phyloP scores from a whole-genome alignment of 495 filamentous ascomycete species.

The Astrocystis sublimbata region DNA sequence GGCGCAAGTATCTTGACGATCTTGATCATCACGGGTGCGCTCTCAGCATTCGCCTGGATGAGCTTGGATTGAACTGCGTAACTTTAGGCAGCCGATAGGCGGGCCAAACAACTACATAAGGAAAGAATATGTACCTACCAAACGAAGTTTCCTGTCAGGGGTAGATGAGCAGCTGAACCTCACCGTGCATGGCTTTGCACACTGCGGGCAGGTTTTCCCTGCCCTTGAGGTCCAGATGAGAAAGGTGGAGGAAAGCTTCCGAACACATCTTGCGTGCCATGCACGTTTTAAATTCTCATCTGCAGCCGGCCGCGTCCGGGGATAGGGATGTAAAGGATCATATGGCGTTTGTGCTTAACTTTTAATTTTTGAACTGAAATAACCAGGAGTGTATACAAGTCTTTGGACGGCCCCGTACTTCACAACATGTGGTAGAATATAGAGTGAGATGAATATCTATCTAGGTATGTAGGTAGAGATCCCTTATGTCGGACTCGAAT shows the following conservation, averaged over 20 bases:
- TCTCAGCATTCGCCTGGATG: slow-evolving; percentile 51
- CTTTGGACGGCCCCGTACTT: background rate
- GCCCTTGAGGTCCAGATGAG: background rate
- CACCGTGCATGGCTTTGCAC: background rate
- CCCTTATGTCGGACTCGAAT: too few relatives aligned
- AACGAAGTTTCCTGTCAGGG: background rate
- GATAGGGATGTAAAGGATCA: slow-evolving; percentile 10
- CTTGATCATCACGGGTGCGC: slow-evolving; percentile 37
- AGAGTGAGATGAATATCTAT: too few relatives aligned
- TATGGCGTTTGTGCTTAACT: slow-evolving; percentile 8
- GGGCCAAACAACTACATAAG: background rate
- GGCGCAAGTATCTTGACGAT: slow-evolving; percentile 67
- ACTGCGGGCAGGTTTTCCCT: background rate
- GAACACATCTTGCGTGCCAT: background rate
- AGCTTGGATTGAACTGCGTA: slow-evolving; percentile 34
- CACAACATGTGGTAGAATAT: too few relatives aligned
- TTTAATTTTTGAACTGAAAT: slow-evolving; percentile 2
- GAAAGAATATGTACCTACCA: background rate
- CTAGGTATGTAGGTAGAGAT: too few relatives aligned
- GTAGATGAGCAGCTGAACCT: background rate
- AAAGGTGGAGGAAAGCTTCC: background rate
- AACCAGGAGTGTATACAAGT: slow-evolving; percentile 9
- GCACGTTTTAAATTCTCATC: slow-evolving; percentile 13
- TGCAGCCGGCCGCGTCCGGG: slow-evolving; percentile 4
- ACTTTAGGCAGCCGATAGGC: background rate